Conservation (phyloP, 163 green algal genomes). For the Coccomyxa subellipsoidea region DNA sequence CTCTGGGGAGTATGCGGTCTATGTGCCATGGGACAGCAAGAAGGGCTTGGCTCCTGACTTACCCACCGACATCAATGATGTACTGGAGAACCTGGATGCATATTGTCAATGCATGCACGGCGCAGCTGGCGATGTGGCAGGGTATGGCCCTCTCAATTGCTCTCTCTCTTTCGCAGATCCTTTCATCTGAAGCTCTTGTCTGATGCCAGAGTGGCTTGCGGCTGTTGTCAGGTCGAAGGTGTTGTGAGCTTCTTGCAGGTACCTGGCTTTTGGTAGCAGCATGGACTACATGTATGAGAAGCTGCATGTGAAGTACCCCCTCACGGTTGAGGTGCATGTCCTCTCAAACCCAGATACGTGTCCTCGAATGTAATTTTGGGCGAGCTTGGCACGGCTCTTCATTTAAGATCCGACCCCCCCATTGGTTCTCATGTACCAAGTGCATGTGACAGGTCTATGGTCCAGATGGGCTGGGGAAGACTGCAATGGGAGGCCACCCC, state of each 20-base stretch:
- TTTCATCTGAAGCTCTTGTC: no score
- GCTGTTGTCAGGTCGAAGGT: no score
- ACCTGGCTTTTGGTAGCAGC: constrained; percentile 92
- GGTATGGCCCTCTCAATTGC: constrained; percentile 10
- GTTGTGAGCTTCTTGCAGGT: no score
- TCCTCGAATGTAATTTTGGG: no score
- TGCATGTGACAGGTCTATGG: constrained; percentile 28
- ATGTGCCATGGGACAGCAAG: constrained; percentile 64
- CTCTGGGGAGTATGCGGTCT: constrained; percentile 64
- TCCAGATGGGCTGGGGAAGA: constrained; percentile 26
- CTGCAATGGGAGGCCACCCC: constrained; percentile 24
- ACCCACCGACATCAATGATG: constrained; percentile 24
- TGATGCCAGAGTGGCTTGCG: no score
- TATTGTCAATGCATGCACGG: constrained; percentile 36
- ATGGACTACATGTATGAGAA: constrained; percentile 92
- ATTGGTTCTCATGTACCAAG: no score
- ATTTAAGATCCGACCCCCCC: no score
- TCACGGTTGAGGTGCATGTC: constrained; percentile 88
- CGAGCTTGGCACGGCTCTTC: no score
- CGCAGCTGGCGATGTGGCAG: constrained; percentile 17
- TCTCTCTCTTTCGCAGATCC: background rate
- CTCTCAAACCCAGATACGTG: no score
- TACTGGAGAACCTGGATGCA: constrained; percentile 29
- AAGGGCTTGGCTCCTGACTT: constrained; percentile 27
- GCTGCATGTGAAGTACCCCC: constrained; percentile 72